Base-by-base conservation (phyloP, 1,284 basidiomycete species). In the Takashimella koratensis region DNA sequence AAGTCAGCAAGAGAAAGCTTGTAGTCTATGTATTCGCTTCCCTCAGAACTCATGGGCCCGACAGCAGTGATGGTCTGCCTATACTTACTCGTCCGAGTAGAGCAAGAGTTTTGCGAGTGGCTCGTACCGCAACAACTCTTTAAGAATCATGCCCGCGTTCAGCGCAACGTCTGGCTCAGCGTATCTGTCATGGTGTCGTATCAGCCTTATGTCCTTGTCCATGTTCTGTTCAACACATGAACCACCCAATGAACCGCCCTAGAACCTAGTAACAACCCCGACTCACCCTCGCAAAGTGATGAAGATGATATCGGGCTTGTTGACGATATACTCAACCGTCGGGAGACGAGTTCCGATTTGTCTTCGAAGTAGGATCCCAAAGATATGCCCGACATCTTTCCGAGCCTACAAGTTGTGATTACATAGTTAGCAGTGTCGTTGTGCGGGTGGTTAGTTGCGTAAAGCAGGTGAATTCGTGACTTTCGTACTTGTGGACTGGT, bases 111-210 rank as follows among this genome's bases (percentile, higher is more conserved):
- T 92, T 51, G 88, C 88, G 23, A 99, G 78, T 46, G 86, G 83
- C 74, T 98, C 96, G 72, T 97, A 90, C 58, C 89, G 82, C 57
- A 99, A 78, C 90, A 98, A 98, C 79, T 98, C 96, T 64, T 92
- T 87, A 47, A 99, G 79, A 54, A 98, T 90, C 90, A 98, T 95
- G 6, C 96, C 96, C 0, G 96, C 98, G 70, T 98, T 98, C 54
- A 99, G 81, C 4, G 94, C 93, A 45, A 98, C 82, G 57, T 98
- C 95, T 64, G 94, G 88, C 66, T 96, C 92, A 73, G 86, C 86
- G 70, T 98, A 99, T 2, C 81, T 82, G 57, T 12, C 16, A 8
- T 36, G 30, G 16, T 36, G n/a, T n/a, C n/a, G n/a, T n/a, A n/a
- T n/a, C n/a, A n/a, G n/a, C n/a, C n/a, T n/a, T n/a, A n/a, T n/a